Conservation (phyloP, 768 basidiomycete species). For the Asterophora parasitica region DNA sequence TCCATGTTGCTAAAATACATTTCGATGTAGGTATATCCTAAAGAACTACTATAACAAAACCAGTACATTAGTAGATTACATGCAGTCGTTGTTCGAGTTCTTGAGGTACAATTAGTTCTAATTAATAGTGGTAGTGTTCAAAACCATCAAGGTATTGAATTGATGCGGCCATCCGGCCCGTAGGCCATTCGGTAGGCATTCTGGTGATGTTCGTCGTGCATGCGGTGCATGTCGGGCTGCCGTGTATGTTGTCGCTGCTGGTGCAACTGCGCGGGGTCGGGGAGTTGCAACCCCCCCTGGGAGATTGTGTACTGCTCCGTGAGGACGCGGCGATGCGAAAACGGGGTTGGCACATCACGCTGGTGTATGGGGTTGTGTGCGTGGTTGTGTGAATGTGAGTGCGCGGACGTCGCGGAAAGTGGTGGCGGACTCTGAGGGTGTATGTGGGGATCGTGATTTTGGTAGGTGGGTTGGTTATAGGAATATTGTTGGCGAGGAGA, state of each 20-base stretch:
- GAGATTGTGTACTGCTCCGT: constrained; percentile 50
- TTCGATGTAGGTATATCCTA: constrained; percentile 26
- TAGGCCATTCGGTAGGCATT: constrained; percentile 33
- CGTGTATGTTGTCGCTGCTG: constrained; percentile 35
- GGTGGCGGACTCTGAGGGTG: constrained; percentile 40
- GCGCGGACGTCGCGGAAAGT: constrained; percentile 26
- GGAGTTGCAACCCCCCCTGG: constrained; percentile 47
- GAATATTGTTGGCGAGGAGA: constrained; percentile 44
- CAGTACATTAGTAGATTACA: constrained; percentile 18
- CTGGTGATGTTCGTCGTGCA: constrained; percentile 29
- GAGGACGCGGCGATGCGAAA: constrained; percentile 51
- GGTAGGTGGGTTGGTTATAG: constrained; percentile 48
- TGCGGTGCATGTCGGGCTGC: constrained; percentile 38
- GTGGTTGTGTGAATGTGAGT: constrained; percentile 28
- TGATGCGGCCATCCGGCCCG: constrained; percentile 42
- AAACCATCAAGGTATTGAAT: constrained; percentile 38
- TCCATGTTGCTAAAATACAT: constrained; percentile 18
- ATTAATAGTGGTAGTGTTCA: constrained; percentile 10
- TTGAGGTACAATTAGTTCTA: constrained; percentile 16
- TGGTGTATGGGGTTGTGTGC: constrained; percentile 32
- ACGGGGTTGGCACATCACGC: constrained; percentile 42
- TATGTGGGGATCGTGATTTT: constrained; percentile 36
- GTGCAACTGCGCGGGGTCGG: constrained; percentile 38
- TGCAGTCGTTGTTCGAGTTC: constrained; percentile 9
- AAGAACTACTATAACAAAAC: constrained; percentile 16